Conservation (phyloP, 2,329 filamentous ascomycete species). For the Aspergillus versicolor region DNA sequence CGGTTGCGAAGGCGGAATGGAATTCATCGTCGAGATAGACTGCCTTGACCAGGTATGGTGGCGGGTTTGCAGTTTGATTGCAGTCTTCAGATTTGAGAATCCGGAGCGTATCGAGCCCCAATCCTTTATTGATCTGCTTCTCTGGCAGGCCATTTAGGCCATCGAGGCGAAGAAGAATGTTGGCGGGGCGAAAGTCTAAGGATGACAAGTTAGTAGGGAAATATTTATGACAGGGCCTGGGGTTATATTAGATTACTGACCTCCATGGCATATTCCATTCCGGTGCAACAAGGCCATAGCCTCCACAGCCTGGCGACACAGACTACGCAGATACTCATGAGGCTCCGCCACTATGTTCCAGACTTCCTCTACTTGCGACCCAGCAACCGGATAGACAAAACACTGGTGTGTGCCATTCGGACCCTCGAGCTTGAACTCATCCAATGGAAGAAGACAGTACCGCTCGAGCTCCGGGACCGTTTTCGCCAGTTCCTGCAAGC, state of each 20-base stretch:
- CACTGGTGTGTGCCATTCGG: not conserved
- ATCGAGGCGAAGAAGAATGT: not conserved
- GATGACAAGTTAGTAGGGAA: not conserved
- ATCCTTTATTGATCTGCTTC: not conserved
- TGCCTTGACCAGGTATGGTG: not conserved
- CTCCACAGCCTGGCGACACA: not conserved
- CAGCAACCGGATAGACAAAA: not conserved
- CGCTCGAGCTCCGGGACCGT: not conserved
- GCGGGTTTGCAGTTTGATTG: not conserved
- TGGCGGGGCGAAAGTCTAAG: not conserved
- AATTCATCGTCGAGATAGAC: too few relatives aligned
- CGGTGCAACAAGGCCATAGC: conserved; percentile 1
- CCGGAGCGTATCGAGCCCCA: not conserved
- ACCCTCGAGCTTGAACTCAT: not conserved
- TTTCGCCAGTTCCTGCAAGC: not conserved
- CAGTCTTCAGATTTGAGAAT: not conserved
- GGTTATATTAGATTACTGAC: not conserved
- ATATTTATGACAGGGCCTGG: too few relatives aligned
- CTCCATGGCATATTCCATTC: not conserved
- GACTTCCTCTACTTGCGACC: not conserved
- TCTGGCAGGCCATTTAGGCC: not conserved
- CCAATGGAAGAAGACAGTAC: not conserved
- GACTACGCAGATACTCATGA: not conserved
- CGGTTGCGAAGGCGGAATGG: not conserved
- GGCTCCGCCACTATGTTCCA: not conserved